Evolutionary conservation across 1,284 basidiomycete genomes (phyloP).

Genomic region (Veloboletus limbatus): DNA sequence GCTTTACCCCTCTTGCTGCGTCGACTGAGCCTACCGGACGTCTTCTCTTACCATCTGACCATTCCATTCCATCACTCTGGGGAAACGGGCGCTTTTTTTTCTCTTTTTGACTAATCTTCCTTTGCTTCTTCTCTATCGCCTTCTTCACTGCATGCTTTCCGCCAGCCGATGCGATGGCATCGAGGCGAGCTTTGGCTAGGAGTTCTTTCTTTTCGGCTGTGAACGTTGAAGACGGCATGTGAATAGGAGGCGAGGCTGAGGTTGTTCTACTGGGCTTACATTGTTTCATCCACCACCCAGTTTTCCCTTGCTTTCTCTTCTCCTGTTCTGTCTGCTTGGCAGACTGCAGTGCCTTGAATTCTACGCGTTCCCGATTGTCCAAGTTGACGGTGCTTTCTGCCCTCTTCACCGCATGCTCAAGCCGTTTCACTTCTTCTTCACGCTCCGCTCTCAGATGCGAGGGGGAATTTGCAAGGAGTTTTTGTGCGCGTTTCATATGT

Average conservation of each 20-base stretch:
- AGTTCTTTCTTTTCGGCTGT: slow-evolving; percentile 77
- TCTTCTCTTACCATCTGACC: slow-evolving; percentile 14
- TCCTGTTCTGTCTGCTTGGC: slow-evolving; percentile 69
- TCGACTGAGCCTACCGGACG: slow-evolving; percentile 14
- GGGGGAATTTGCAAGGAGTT: slow-evolving; percentile 65
- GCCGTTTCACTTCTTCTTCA: slow-evolving; percentile 65
- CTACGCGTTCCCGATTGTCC: slow-evolving; percentile 67
- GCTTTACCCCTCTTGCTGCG: slow-evolving; percentile 14
- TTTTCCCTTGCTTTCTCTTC: slow-evolving; percentile 76
- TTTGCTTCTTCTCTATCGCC: slow-evolving; percentile 85
- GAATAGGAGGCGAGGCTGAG: slow-evolving; percentile 1
- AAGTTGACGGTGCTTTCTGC: slow-evolving; percentile 78
- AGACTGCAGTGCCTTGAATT: slow-evolving; percentile 61
- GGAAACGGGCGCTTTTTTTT: slow-evolving; percentile 78
- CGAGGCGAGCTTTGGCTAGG: slow-evolving; percentile 71
- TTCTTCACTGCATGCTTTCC: slow-evolving; percentile 82
- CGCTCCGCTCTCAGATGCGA: slow-evolving; percentile 60
- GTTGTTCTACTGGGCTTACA: slow-evolving; percentile 44
- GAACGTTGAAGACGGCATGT: slow-evolving; percentile 1
- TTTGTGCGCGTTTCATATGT: slow-evolving; percentile 66
- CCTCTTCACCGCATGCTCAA: slow-evolving; percentile 79
- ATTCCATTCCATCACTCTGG: slow-evolving; percentile 20
- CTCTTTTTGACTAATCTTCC: slow-evolving; percentile 86
- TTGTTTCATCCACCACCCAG: slow-evolving; percentile 85
- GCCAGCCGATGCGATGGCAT: slow-evolving; percentile 69